Percentiles rank a stretch among this genome's conserved stretches.
phyloP scores from a whole-genome alignment of 768 basidiomycete genomes.

The Amanita jacksonii region DNA sequence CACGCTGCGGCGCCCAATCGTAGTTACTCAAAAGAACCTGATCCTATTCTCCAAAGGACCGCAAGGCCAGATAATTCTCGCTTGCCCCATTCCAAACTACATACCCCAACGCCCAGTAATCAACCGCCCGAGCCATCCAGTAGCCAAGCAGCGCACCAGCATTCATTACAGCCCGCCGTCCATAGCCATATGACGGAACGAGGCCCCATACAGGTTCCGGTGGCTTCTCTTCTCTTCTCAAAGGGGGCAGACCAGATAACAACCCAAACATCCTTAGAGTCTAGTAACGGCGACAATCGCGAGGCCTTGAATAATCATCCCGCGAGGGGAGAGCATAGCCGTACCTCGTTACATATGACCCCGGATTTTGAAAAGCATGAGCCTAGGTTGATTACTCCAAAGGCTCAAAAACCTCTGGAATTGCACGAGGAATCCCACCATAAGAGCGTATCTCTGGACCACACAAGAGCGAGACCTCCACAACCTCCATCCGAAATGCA shows the following conservation, averaged over 20 bases:
- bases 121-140: not conserved
- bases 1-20: too few relatives aligned
- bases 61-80: not conserved
- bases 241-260: not conserved
- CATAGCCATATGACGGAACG: not conserved
- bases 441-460: not conserved
- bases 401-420: not conserved
- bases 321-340: not conserved
- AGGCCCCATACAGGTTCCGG: not conserved
- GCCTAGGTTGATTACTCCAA: conserved; percentile 3
- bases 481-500: conserved; percentile 1
- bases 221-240: conserved; percentile 1
- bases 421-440: not conserved
- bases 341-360: not conserved
- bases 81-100: not conserved
- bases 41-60: not conserved
- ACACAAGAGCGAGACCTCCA: not conserved
- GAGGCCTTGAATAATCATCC: not conserved
- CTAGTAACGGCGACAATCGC: not conserved
- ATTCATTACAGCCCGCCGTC: not conserved
- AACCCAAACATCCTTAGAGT: not conserved
- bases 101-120: not conserved
- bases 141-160: not conserved
- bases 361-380: conserved; percentile 3
- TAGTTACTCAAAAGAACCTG: not conserved